Evolutionary conservation across 768 basidiomycete species (phyloP).

Genomic region (Boletus patriciae): DNA sequence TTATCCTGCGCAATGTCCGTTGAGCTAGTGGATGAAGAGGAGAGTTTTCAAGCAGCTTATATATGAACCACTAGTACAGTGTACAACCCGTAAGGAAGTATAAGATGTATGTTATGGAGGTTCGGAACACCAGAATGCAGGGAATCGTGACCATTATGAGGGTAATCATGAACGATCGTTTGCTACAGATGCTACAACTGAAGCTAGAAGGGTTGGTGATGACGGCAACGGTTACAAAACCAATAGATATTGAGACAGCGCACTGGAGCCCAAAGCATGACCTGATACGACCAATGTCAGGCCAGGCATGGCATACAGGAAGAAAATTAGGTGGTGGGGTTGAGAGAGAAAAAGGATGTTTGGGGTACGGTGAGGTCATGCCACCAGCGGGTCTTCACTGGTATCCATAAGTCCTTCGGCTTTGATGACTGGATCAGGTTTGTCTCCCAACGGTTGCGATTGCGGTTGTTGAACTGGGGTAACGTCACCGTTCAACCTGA

Average conservation of each 20-base stretch:
- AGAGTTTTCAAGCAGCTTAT: slow-evolving; percentile 23
- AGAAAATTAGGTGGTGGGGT: slow-evolving; percentile 5
- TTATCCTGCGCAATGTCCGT: slow-evolving; percentile 50
- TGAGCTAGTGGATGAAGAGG: slow-evolving; percentile 13
- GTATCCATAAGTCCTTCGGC: slow-evolving; percentile 65
- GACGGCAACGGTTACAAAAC: slow-evolving; percentile 29
- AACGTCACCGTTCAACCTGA: slow-evolving; percentile 47
- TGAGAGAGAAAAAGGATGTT: not conserved
- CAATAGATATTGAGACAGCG: slow-evolving; percentile 35
- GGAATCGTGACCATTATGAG: slow-evolving; percentile 34
- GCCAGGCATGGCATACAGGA: slow-evolving; percentile 8
- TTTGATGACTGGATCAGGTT: slow-evolving; percentile 50
- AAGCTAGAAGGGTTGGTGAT: slow-evolving; percentile 27
- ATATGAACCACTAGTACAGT: slow-evolving; percentile 31
- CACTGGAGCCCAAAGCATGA: slow-evolving; percentile 22
- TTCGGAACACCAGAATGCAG: slow-evolving; percentile 26
- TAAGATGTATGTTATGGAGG: slow-evolving; percentile 38
- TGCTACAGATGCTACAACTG: slow-evolving; percentile 34
- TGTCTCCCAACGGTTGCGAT: slow-evolving; percentile 53
- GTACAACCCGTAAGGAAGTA: slow-evolving; percentile 38
- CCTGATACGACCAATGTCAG: slow-evolving; percentile 12
- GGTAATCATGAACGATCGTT: slow-evolving; percentile 38
- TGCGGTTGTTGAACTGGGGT: slow-evolving; percentile 49
- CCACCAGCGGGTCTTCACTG: slow-evolving; percentile 59
- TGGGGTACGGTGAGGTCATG: slow-evolving; percentile 20